These are phyloP conservation scores for Cutaneotrichosporon mucoides DNA, from an alignment of 1,284 basidiomycete species.

Conservation along the genomic window DNA sequence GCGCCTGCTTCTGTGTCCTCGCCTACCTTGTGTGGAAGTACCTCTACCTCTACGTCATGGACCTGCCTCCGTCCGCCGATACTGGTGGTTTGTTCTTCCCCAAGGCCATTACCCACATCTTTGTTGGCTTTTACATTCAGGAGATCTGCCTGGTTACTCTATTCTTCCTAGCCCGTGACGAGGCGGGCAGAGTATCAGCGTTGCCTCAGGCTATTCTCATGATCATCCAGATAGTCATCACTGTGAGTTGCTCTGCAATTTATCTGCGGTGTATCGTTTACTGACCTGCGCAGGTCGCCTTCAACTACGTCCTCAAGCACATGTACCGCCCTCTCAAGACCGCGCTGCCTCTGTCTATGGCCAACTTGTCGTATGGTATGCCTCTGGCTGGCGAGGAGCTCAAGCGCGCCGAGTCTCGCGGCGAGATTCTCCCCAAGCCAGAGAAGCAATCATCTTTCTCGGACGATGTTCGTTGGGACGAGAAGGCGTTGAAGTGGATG, in stretches of 20 bases:
- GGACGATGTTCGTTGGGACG: not conserved
- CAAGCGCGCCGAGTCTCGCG: slow-evolving; percentile 8
- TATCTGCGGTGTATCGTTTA: too few species aligned
- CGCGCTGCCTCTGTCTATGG: slow-evolving; percentile 70
- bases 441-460: not conserved
- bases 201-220: slow-evolving; percentile 72
- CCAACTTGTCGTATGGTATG: slow-evolving; percentile 61
- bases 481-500: not conserved
- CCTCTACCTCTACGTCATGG: slow-evolving; percentile 71
- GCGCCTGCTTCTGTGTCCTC: slow-evolving; percentile 72
- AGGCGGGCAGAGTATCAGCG: slow-evolving; percentile 56
- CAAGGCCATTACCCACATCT: slow-evolving; percentile 85
- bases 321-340: slow-evolving; percentile 57
- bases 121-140: slow-evolving; percentile 87
- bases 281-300: slow-evolving; percentile 48
- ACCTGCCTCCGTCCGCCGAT: slow-evolving; percentile 68
- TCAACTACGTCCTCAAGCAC: slow-evolving; percentile 63
- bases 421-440: slow-evolving; percentile 1
- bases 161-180: slow-evolving; percentile 75
- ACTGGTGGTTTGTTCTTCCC: slow-evolving; percentile 96
- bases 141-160: slow-evolving; percentile 72
- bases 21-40: slow-evolving; percentile 88
- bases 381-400: slow-evolving; percentile 27
- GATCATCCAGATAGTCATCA: slow-evolving; percentile 74
- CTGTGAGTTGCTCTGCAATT: slow-evolving; percentile 58